Evolutionary conservation across 148 eudicot genomes (phyloP), one percentile per base, ranked within the genome.

Genomic region (Bassia scoparia): DNA sequence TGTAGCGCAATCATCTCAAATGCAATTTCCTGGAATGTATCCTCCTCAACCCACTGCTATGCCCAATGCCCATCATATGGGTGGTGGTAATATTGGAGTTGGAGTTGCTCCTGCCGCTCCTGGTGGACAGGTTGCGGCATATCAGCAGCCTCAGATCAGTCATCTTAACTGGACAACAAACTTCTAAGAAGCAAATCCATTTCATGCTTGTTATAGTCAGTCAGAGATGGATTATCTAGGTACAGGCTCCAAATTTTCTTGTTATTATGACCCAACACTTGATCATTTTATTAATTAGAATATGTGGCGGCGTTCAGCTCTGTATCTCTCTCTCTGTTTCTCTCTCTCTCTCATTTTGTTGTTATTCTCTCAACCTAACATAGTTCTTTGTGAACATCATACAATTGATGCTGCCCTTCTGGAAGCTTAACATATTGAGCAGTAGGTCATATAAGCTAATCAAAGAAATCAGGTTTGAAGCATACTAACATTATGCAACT

Each of bases 21-120:
- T 89, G 90, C 96, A 88, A 80, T 91, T 89, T 76, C 87, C 86
- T 1, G 97, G 93, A 33, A 71, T 88, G 86, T 94, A 90, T 75
- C 77, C 92, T 85, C 78, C 83, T 68, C 97, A 90, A 73, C 84
- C 89, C 1, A 58, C 85, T 24, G 80, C 82, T 27, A 85, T 92
- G n/a, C 85, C 90, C 2, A 89, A 76, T 66, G 87, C 88, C 64
- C 98, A 93, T 75, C 95, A 85, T 73, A 3, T 90, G 86, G 90
- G 88, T 0, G 79, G 84, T 30, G 77, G 87, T 48, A 87, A 80
- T 35, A 85, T 83, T 26, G 97, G 95, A 23, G 85, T 88, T 61
- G 92, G 90, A 38, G 81, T 85, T 27, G 81, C 83, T 18, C 77
- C 82, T 5, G 83, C 77, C 24, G 82, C 91, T 54, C 81, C 91